Percentiles rank a stretch among this genome's conserved stretches.
phyloP scores from a whole-genome alignment of 1,284 basidiomycete species.

The Cutaneotrichosporon mucoides region DNA sequence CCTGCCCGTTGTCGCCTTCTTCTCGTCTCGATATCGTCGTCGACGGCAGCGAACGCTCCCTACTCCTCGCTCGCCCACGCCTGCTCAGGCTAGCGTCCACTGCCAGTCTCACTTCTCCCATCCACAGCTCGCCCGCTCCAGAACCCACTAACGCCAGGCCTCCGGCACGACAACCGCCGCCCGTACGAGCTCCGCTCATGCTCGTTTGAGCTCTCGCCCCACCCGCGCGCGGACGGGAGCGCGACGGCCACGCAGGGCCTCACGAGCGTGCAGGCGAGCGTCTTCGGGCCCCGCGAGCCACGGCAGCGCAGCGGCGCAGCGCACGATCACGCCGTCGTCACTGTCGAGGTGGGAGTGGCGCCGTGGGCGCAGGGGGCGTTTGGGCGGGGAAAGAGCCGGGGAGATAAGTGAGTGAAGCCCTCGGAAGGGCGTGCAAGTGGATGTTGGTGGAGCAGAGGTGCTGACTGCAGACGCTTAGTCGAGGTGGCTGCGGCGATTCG shows the following conservation, averaged over 20 bases:
- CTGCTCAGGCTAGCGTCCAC: no score
- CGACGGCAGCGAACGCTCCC: no score
- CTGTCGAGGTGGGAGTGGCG: slow-evolving; percentile 77
- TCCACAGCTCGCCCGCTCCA: no score
- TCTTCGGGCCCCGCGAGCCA: slow-evolving; percentile 88
- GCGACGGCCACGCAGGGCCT: slow-evolving; percentile 82
- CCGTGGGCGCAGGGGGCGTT: slow-evolving; percentile 75
- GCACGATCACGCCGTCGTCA: slow-evolving; percentile 77
- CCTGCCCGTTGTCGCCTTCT: no score
- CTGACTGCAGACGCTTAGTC: slow-evolving; percentile 65
- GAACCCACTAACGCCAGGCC: slow-evolving; percentile 33
- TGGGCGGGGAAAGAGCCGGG: slow-evolving; percentile 55
- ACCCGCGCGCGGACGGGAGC: slow-evolving; percentile 75
- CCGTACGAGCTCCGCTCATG: slow-evolving; percentile 86
- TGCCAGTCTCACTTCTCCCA: no score
- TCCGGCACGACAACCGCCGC: slow-evolving; percentile 81
- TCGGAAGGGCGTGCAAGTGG: neutral
- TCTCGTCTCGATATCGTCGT: no score
- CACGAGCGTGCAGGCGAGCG: slow-evolving; percentile 77
- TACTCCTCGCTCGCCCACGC: no score
- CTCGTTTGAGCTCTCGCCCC: slow-evolving; percentile 68
- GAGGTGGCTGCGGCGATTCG: slow-evolving; percentile 84
- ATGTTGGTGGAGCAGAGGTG: neutral
- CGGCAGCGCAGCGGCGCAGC: slow-evolving; percentile 66
- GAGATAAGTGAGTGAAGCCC: slow-evolving; percentile 75